Evolutionary conservation across 2,329 filamentous ascomycete species (phyloP).

Genomic region (Chaetomium olivaceum): DNA sequence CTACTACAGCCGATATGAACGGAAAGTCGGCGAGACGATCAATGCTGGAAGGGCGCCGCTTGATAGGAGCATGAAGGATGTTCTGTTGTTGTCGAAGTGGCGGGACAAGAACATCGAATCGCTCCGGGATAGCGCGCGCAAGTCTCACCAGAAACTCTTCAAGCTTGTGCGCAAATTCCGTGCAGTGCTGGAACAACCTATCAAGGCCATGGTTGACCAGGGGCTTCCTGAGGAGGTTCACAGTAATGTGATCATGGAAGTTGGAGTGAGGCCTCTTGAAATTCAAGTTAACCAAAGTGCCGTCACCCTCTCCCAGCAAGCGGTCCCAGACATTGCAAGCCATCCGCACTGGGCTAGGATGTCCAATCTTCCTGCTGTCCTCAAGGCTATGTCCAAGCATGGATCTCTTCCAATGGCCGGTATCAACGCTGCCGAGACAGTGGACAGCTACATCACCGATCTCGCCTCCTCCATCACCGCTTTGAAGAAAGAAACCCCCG

Average conservation of each 20-base stretch:
- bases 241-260: constrained; percentile 17
- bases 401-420: constrained; percentile 53
- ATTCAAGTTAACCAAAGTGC: constrained; percentile 39
- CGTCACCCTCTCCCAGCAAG: constrained; percentile 38
- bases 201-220: constrained; percentile 62
- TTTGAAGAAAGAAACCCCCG: constrained; percentile 80
- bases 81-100: constrained; percentile 94
- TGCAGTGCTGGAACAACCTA: constrained; percentile 71
- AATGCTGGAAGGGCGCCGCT: constrained; percentile 67
- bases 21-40: constrained; percentile 64
- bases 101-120: constrained; percentile 95
- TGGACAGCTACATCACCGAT: constrained; percentile 69
- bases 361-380: constrained; percentile 67
- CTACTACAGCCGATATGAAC: constrained; percentile 72
- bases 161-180: constrained; percentile 90
- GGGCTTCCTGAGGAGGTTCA: constrained; percentile 57
- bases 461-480: constrained; percentile 68
- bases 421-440: constrained; percentile 57
- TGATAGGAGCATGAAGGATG: constrained; percentile 91
- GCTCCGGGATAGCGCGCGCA: constrained; percentile 82
- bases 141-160: constrained; percentile 90
- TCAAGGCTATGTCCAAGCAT: constrained; percentile 71
- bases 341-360: constrained; percentile 60
- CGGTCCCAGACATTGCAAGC: constrained; percentile 42
- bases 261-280: constrained; percentile 26